Percentiles rank a stretch among this genome's conserved stretches.
phyloP scores from a whole-genome alignment of 2,329 filamentous ascomycete species.

The Laburnicola sp. region DNA sequence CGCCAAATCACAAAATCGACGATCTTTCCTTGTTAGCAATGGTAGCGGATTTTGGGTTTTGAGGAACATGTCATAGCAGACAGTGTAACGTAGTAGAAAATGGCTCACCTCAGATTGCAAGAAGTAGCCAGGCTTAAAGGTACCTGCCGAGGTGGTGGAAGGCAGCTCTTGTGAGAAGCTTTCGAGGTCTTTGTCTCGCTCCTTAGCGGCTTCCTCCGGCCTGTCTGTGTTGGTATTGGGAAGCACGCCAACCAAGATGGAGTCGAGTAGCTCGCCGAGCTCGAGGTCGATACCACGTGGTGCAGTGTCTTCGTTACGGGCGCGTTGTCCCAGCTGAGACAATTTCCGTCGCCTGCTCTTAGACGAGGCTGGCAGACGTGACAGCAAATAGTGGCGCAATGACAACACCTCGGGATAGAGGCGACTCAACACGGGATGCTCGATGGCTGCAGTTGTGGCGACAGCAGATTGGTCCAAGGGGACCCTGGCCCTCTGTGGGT shows the following conservation, averaged over 20 bases:
- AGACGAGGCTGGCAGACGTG: slow-evolving; percentile 67
- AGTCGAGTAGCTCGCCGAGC: slow-evolving; percentile 67
- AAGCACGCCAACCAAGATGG: slow-evolving; percentile 63
- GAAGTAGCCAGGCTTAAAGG: slow-evolving; percentile 37
- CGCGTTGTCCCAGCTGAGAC: slow-evolving; percentile 37
- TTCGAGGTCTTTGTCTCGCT: slow-evolving; percentile 46
- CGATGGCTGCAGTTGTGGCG: slow-evolving; percentile 39
- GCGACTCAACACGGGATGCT: slow-evolving; percentile 67
- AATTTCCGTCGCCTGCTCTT: slow-evolving; percentile 56
- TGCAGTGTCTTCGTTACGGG: slow-evolving; percentile 27
- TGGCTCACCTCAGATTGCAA: slow-evolving; percentile 51
- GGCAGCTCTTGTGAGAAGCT: slow-evolving; percentile 51
- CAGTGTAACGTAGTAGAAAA: slow-evolving; percentile 3
- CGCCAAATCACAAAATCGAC: slow-evolving; percentile 66
- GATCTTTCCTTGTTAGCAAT: slow-evolving; percentile 43
- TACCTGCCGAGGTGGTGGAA: slow-evolving; percentile 33
- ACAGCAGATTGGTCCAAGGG: slow-evolving; percentile 35
- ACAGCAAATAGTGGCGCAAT: slow-evolving; percentile 71
- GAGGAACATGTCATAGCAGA: not conserved
- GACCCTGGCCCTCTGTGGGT: slow-evolving; percentile 30
- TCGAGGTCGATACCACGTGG: slow-evolving; percentile 44
- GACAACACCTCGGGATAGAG: slow-evolving; percentile 69
- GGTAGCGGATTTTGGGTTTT: slow-evolving; percentile 2
- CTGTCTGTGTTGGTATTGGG: slow-evolving; percentile 53
- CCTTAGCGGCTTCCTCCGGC: slow-evolving; percentile 50